Base-by-base conservation (phyloP, 2,329 filamentous ascomycete genomes). In the Pseudonectria buxi region DNA sequence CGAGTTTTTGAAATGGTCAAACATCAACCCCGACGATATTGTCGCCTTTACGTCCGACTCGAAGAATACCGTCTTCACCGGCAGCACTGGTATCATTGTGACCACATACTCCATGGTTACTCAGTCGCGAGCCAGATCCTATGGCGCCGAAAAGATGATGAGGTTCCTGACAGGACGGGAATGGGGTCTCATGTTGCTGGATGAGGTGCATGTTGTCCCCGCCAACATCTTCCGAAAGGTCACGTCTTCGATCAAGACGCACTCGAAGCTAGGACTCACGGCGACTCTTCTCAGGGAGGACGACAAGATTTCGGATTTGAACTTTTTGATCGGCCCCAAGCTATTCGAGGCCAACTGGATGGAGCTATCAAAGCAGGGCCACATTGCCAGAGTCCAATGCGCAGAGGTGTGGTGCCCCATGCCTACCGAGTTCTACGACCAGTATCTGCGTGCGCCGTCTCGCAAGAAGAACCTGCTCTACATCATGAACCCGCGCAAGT, bases 91-190 rank as follows among this genome's bases (percentile, higher is more conserved):
- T 56, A 89, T 98, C 46, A 94, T 98, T 47, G 88, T 98, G 34
- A 94, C 89, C 10, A 98, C 92, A 1, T 98, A 98, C 61, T 92
- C 87, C 40, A 98, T 98, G 92, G 88, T 98, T n/a, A 94, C 87
- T 7, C 86, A 92, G 54, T 88, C 83, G 11, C 76, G 87, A 32
- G 83, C 86, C 40, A 76, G 90, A 39, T 90, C 92, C 2, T 82
- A 96, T 57, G 90, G 98, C 57, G 86, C 90, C 3, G 81, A 92
- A 56, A 94, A 95, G 67, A 94, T 96, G 79, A 95, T 98, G 87
- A 81, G 92, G 43, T 96, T 95, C 58, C 74, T 98, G 44, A 81
- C 80, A 13, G 74, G 75, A 4, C 81, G 89, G 44, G 92, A 98
- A 71, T 98, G 92, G 92, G 92, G 92, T 51, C 69, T 98, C 40